Evolutionary conservation across 2,329 filamentous ascomycete species (phyloP), one percentile per base, ranked within the genome.

Genomic region (Graphiopsis chlorocephala): DNA sequence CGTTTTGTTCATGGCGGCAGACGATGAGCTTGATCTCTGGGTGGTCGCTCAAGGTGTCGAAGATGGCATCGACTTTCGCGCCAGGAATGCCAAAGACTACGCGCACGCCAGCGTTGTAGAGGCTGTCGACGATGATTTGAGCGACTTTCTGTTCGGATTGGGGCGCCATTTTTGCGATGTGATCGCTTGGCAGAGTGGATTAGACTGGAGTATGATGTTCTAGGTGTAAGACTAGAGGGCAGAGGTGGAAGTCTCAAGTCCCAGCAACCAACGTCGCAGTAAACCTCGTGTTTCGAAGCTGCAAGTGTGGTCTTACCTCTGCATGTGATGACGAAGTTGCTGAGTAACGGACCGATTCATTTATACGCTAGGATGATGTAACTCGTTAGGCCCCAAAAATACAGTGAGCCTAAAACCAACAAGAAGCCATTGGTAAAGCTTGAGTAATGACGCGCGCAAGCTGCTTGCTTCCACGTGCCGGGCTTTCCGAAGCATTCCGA

Each of bases 1-100:
- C 81, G 68, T 83, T 83, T 64, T 83, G 81, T 68, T 83, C 81
- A 67, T 83, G 81, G 17, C 81, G 75, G 65, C 79, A 81, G 14
- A 83, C 78, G 26, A 83, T 73, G 17, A 83, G 74, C 64, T 76
- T 75, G 72, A 83, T 82, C 65, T 82, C 79, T 1, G 80, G 77
- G 63, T 81, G 80, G 71, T 82, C 81, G 58, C 74, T 65, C 4
- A 83, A 74, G 5, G 75, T 78, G 70, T 82, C 79, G 74, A 83
- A 83, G 50, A 83, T 75, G 45, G 79, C 77, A 72, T 83, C 81
- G 62, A 83, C 78, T 68, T 82, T 81, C 42, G 79, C 79, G n/a
- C 79, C 79, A 1, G 81, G 81, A 10, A 83, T 80, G 11, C 81
- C 81, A 63, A 83, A 82, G 59, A 82, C 79, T 29, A 79, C 72